Base-by-base conservation (phyloP, 2,329 filamentous ascomycete genomes). In the Diaporthe citriasiana region DNA sequence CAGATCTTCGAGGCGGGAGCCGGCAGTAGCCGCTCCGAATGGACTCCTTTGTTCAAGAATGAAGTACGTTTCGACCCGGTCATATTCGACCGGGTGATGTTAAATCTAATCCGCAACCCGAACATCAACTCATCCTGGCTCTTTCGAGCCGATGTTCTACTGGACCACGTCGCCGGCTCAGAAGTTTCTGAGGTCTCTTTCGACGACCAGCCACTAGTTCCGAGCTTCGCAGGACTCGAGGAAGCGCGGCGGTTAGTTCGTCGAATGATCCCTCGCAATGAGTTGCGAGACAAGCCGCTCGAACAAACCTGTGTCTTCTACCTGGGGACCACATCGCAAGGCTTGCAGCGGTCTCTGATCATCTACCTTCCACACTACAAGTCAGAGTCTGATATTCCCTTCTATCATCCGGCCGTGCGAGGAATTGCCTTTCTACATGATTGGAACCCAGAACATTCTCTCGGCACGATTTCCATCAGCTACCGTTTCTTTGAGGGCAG, bases 221-320 rank as follows among this genome's bases (percentile, higher is more conserved):
- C 87, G 47, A 83, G 85, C 57, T 89, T 92, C 76, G 78, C 77
- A 65, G 82, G 80, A 63, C 86, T 87, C 74, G 77, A 81, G 35
- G 84, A 91, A 42, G 86, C 88, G 33, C 91, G 92, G 77, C 91
- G 91, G 1, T 87, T 98, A 27, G 89, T 98, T 10, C 89, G 95
- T 74, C 92, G 88, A 75, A 85, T 98, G 78, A 92, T 98, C 60
- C 96, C 96, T 4, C 88, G 96, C 68, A 98, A 98, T 82, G 90
- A 92, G 3, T 88, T 92, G 71, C 85, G 96, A 35, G 96, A 98
- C 82, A 85, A 87, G 27, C 87, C 93, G 1, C 83, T 98, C 76
- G 89, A 95, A 73, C 96, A 98, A 82, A 97, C 95, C 2, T 97
- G 95, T 81, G 88, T 94, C 72, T 89, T 95, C 76, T 94, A 94